Percentiles rank a stretch among this genome's conserved stretches.
Evolutionary conservation across 495 filamentous ascomycete genomes (phyloP).

Genomic region (Pseudotulostoma volvatum): DNA sequence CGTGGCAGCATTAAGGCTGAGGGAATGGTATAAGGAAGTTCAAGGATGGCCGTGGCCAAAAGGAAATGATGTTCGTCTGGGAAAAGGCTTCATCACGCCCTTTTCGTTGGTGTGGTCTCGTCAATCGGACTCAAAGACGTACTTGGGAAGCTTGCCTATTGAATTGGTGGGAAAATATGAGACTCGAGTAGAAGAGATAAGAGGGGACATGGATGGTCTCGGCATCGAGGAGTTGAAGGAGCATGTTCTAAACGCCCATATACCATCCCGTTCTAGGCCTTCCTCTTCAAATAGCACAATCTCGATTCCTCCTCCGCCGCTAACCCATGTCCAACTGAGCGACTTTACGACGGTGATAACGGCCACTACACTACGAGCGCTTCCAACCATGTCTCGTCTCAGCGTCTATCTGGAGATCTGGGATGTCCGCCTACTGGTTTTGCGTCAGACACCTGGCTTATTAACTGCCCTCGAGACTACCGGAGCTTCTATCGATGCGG

Average conservation of each 20-base stretch:
- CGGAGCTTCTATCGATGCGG: conserved; percentile 44
- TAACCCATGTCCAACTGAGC: conserved; percentile 46
- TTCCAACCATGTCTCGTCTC: conserved; percentile 66
- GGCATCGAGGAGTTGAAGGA: conserved; percentile 82
- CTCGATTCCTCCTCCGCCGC: conserved; percentile 34
- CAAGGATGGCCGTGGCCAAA: conserved; percentile 58
- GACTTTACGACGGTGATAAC: conserved; percentile 83
- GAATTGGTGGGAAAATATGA: conserved; percentile 49
- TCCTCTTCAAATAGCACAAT: conserved; percentile 35
- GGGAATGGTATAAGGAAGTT: conserved; percentile 64
- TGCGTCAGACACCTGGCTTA: conserved; percentile 53
- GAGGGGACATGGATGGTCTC: conserved; percentile 57
- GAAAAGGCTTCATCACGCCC: conserved; percentile 42
- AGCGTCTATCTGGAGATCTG: conserved; percentile 54
- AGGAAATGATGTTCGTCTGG: conserved; percentile 17
- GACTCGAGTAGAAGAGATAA: conserved; percentile 59
- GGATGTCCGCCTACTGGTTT: conserved; percentile 56
- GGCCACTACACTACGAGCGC: conserved; percentile 66
- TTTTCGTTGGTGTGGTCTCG: too few species aligned
- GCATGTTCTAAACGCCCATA: conserved; percentile 69
- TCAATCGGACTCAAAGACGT: too few species aligned
- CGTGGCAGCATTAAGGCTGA: conserved; percentile 53
- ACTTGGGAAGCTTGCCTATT: conserved; percentile 53
- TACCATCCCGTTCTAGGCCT: conserved; percentile 37
- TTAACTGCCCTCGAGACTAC: conserved; percentile 47